phyloP scores from a whole-genome alignment of 176 grass and related monocot species.

The Carex littledalei region DNA sequence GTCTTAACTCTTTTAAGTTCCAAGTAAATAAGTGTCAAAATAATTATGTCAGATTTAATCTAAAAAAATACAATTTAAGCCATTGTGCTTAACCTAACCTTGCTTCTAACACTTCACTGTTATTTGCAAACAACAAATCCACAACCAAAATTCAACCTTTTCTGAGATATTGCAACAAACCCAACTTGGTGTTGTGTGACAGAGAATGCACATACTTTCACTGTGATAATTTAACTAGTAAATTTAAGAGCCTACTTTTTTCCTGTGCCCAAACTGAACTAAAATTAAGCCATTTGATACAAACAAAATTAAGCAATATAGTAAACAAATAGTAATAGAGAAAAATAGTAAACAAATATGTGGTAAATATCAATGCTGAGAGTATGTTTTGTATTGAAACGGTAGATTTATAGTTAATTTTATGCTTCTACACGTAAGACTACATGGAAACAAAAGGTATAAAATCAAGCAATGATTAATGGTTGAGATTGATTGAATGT shows the following conservation, averaged over 20 bases:
- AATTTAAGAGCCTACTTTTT: background rate
- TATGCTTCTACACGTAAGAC: too few species aligned
- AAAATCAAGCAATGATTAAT: too few species aligned
- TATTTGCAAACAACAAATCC: background rate
- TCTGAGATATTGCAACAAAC: background rate
- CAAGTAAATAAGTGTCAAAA: too few species aligned
- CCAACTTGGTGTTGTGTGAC: background rate
- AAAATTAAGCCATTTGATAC: background rate
- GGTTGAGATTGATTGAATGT: too few species aligned
- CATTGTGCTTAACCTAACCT: background rate
- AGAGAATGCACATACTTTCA: background rate
- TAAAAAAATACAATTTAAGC: background rate
- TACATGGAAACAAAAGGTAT: too few species aligned
- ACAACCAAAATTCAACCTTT: background rate
- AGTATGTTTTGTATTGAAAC: too few species aligned
- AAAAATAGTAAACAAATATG: background rate
- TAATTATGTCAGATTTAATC: background rate
- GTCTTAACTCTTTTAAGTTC: background rate
- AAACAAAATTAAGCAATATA: background rate
- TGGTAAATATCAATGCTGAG: too few species aligned
- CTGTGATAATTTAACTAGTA: background rate
- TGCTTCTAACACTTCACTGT: background rate
- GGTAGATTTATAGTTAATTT: too few species aligned
- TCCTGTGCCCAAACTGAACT: background rate
- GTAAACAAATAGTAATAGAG: too few species aligned